phyloP scores from a whole-genome alignment of 208 protist species.

The Trypanosomatidae sp. region DNA sequence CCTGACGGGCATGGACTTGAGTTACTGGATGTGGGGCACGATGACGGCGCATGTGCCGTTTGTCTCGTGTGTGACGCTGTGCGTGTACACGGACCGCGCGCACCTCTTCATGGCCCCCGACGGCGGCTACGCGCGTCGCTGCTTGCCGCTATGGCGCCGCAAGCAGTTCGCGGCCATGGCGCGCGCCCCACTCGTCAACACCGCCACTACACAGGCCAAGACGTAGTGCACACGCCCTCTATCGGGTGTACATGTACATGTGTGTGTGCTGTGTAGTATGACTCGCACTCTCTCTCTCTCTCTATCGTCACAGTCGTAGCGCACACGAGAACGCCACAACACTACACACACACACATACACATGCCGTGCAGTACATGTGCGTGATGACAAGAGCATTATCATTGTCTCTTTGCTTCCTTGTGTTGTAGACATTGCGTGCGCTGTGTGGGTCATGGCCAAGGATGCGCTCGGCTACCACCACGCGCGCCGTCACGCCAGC shows the following conservation, averaged over 20 bases:
- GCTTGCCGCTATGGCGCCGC: slow-evolving; percentile 72
- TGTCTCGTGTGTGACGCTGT: slow-evolving; percentile 49
- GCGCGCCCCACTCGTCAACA: neutral
- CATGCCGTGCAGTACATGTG: too few species aligned
- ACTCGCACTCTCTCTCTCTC: neutral
- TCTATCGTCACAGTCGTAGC: too few species aligned
- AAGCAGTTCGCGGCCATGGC: slow-evolving; percentile 44
- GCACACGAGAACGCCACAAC: too few species aligned
- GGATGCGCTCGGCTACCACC: slow-evolving; percentile 38
- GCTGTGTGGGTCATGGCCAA: slow-evolving; percentile 39
- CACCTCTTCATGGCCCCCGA: slow-evolving; percentile 80
- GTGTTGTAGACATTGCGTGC: too few species aligned
- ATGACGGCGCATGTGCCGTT: slow-evolving; percentile 53
- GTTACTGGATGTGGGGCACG: slow-evolving; percentile 69
- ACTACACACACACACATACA: too few species aligned
- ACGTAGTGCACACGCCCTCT: too few species aligned
- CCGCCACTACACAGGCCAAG: neutral
- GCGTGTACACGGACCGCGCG: slow-evolving; percentile 41
- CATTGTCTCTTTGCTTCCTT: too few species aligned
- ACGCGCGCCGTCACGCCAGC: slow-evolving; percentile 30
- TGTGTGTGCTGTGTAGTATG: neutral
- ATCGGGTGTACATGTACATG: neutral
- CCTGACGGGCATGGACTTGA: slow-evolving; percentile 74
- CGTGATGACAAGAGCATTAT: too few species aligned
- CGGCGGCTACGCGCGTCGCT: slow-evolving; percentile 46